Percentiles rank a stretch among this genome's conserved stretches.
Evolutionary conservation across 306 rosid genomes (phyloP).

Genomic region (Vachellia pachyceras): DNA sequence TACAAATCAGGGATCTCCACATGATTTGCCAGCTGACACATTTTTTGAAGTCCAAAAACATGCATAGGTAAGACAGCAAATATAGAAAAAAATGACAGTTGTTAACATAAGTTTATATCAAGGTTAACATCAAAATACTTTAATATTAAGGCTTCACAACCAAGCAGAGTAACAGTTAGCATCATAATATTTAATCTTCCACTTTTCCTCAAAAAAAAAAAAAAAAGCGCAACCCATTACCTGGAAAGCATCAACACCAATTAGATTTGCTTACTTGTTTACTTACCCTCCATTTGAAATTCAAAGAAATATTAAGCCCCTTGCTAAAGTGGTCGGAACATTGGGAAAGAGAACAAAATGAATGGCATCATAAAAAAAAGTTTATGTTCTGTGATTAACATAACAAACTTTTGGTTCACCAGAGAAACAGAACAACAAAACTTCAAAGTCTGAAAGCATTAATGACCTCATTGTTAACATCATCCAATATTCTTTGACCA

Average conservation of each 20-base stretch:
- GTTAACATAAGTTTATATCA: conserved; percentile 15
- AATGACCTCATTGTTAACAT: conserved; percentile 60
- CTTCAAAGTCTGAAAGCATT: conserved; percentile 4
- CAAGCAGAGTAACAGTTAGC: conserved; percentile 19
- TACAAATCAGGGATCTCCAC: conserved; percentile 65
- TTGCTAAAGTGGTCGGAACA: not conserved
- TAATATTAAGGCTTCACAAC: conserved; percentile 7
- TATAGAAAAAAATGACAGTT: conserved; percentile 10
- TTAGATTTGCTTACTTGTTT: not conserved
- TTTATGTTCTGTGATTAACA: not conserved
- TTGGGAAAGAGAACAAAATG: not conserved
- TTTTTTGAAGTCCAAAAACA: conserved; percentile 21
- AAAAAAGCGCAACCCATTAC: conserved; percentile 1
- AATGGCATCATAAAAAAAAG: conserved; percentile 1
- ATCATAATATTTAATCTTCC: conserved; percentile 10
- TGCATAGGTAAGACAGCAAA: conserved; percentile 3
- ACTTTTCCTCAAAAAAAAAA: not conserved
- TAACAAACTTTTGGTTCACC: not conserved
- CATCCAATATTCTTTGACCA: conserved; percentile 60
- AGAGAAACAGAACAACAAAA: conserved; percentile 4
- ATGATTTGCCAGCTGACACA: conserved; percentile 64
- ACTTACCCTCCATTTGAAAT: too few species aligned
- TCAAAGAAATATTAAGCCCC: not conserved
- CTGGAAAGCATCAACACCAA: conserved; percentile 1
- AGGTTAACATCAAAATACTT: conserved; percentile 17